phyloP scores from a whole-genome alignment of 2,329 filamentous ascomycete species.

The Pyrenophora graminea region DNA sequence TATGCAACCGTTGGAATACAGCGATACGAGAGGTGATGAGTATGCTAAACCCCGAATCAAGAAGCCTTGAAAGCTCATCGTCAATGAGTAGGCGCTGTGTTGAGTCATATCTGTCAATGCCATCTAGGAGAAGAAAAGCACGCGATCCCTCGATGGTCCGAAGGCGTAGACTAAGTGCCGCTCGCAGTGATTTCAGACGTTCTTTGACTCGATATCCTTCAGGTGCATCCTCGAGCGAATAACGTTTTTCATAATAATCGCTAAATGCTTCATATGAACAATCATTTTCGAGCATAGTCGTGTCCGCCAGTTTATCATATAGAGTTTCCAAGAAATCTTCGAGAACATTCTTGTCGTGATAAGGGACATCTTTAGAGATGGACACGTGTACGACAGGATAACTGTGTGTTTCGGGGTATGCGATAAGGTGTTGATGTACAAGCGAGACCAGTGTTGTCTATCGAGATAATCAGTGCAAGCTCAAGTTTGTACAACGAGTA shows the following conservation, averaged over 20 bases:
- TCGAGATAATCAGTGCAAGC: neutral
- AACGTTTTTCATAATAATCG: neutral
- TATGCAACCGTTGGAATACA: slow-evolving; percentile 10
- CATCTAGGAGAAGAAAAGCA: slow-evolving; percentile 25
- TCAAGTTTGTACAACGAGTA: neutral
- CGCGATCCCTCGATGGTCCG: neutral
- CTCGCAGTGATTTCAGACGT: slow-evolving; percentile 7
- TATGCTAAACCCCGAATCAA: slow-evolving; percentile 12
- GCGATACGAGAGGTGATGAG: slow-evolving; percentile 24
- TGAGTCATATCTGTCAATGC: slow-evolving; percentile 21
- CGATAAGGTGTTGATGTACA: slow-evolving; percentile 3
- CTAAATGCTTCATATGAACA: slow-evolving; percentile 1
- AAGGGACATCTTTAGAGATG: no score
- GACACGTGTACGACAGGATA: neutral
- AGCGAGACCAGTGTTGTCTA: slow-evolving; percentile 4
- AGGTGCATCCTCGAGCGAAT: neutral
- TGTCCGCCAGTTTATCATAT: slow-evolving; percentile 4
- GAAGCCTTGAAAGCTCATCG: slow-evolving; percentile 15
- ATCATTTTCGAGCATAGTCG: neutral
- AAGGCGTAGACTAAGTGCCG: slow-evolving; percentile 13
- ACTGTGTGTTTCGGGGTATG: neutral
- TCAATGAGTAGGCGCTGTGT: slow-evolving; percentile 19
- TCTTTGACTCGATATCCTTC: slow-evolving; percentile 4
- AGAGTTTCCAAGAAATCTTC: slow-evolving; percentile 14
- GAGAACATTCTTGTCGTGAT: neutral